A percentile compares a stretch with the other conserved stretches of the same genome.
These are phyloP conservation scores for Maudiozyma turicensis DNA, from an alignment of 805 yeast species.

Conservation along the genomic window DNA sequence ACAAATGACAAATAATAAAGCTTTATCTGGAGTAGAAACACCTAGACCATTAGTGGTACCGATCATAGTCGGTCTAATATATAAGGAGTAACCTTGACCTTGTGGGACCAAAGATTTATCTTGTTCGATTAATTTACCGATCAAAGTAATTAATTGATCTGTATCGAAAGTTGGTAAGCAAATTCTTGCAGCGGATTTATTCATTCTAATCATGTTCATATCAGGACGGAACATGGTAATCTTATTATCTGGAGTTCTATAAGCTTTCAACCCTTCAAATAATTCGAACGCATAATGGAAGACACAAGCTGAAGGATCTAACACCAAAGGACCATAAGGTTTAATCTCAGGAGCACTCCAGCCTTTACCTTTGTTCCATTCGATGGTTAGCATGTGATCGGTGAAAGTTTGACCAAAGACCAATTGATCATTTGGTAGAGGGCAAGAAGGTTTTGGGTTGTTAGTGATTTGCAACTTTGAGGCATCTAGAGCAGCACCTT, in stretches of 20 bases:
- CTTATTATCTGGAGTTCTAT: slow-evolving; percentile 48
- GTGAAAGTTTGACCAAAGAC: slow-evolving; percentile 71
- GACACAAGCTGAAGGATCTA: slow-evolving; percentile 84
- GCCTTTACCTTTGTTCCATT: slow-evolving; percentile 68
- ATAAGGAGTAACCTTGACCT: slow-evolving; percentile 80
- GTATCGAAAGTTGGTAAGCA: slow-evolving; percentile 79
- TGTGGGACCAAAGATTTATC: slow-evolving; percentile 74
- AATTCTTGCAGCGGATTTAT: slow-evolving; percentile 78
- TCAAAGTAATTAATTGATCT: slow-evolving; percentile 62
- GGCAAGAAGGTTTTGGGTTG: slow-evolving; percentile 40
- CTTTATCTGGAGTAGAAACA: slow-evolving; percentile 70
- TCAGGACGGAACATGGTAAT: slow-evolving; percentile 83
- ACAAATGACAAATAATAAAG: slow-evolving; percentile 74
- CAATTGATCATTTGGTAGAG: slow-evolving; percentile 49
- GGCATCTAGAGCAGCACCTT: slow-evolving; percentile 40
- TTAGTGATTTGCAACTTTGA: slow-evolving; percentile 40
- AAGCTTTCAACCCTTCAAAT: slow-evolving; percentile 94
- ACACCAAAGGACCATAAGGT: slow-evolving; percentile 64
- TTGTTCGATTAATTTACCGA: slow-evolving; percentile 61
- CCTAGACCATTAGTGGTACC: slow-evolving; percentile 88
- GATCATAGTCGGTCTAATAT: slow-evolving; percentile 87
- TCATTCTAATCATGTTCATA: slow-evolving; percentile 85
- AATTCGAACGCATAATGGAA: slow-evolving; percentile 92
- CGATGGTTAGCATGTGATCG: slow-evolving; percentile 76
- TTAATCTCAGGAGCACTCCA: slow-evolving; percentile 84